Evolutionary conservation across 1,139 yeast genomes (phyloP), one percentile per base, ranked within the genome.

Genomic region (Kodamaea ohmeri): DNA sequence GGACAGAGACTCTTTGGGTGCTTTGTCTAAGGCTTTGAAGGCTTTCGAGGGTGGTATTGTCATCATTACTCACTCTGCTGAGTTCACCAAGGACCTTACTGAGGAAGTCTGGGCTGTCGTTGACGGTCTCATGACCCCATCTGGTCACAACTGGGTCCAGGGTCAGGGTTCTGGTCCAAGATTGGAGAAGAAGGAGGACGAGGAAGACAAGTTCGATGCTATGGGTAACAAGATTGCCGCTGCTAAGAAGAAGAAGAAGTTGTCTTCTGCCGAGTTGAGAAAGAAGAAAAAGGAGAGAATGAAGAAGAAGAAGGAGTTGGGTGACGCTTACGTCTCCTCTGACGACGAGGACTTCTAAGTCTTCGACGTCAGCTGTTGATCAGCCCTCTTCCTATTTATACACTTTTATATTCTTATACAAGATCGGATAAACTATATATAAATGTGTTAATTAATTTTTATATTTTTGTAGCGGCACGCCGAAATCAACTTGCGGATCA

Each of bases 261-360:
- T 92, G 68, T 85, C 97, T 56, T 90, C 97, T 65, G 97, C 98
- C 55, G 98, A 92, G 76, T 80, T 92, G 71, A 87, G 98, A 83
- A 92, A 92, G 96, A 92, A 92, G 96, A 92, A 92, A 97, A 92
- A 92, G 96, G 98, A 92, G 79, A 89, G 98, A 83, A 90, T 92
- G 97, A 88, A 86, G 87, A 92, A 90, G 94, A 92, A 92, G 97
- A 92, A 92, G 95, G 96, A 85, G 73, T 74, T 89, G 70, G 97
- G 97, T 80, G 98, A 92, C 66, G 97, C 95, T 70, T 92, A 92
- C 70, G 96, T 89, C 56, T 90, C 97, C 55, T 85, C 95, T 53
- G 97, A 89, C 61, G 95, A 83, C 42, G 97, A 90, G 45, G 65
- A 59, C 44, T 60, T 63, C 49, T 65, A 41, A 41, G 39, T 37